These are phyloP conservation scores for Aspergillus tubingensis DNA, from an alignment of 2,329 filamentous ascomycete species.

Conservation along the genomic window DNA sequence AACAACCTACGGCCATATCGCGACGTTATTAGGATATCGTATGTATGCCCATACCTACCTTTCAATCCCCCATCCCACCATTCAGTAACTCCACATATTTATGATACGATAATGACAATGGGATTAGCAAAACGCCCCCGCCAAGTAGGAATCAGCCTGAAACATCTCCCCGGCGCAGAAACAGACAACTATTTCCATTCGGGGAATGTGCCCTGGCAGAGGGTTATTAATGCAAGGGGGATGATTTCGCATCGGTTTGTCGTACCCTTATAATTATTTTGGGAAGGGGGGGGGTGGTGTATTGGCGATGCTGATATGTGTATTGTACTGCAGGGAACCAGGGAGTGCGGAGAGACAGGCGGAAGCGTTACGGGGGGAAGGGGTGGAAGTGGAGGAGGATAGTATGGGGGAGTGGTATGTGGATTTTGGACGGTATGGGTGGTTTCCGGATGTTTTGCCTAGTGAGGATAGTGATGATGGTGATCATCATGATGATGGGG, in stretches of 20 bases:
- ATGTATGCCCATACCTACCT: too few species aligned
- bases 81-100: too few species aligned
- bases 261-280: too few species aligned
- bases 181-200: conserved; percentile 63
- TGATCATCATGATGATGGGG: not conserved
- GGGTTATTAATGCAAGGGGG: conserved; percentile 86
- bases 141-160: conserved; percentile 88
- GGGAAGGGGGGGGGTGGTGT: too few species aligned
- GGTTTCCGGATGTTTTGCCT: conserved; percentile 53
- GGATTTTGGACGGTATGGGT: conserved; percentile 47
- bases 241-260: conserved; percentile 78
- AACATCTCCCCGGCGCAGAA: conserved; percentile 68
- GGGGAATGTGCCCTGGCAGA: conserved; percentile 87
- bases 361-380: conserved; percentile 42
- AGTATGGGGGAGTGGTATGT: conserved; percentile 48
- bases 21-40: conserved; percentile 59
- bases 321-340: conserved; percentile 35
- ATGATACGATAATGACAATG: too few species aligned
- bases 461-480: conserved; percentile 42
- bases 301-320: not conserved
- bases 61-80: too few species aligned
- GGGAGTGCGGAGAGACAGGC: conserved; percentile 48
- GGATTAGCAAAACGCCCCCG: conserved; percentile 67
- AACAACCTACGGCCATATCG: conserved; percentile 79
- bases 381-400: conserved; percentile 44